A percentile compares a stretch with the other conserved stretches of the same genome.
These are phyloP conservation scores for Saccharomycopsis oosterbeekiorum DNA, from an alignment of 805 yeast genomes.

Conservation along the genomic window DNA sequence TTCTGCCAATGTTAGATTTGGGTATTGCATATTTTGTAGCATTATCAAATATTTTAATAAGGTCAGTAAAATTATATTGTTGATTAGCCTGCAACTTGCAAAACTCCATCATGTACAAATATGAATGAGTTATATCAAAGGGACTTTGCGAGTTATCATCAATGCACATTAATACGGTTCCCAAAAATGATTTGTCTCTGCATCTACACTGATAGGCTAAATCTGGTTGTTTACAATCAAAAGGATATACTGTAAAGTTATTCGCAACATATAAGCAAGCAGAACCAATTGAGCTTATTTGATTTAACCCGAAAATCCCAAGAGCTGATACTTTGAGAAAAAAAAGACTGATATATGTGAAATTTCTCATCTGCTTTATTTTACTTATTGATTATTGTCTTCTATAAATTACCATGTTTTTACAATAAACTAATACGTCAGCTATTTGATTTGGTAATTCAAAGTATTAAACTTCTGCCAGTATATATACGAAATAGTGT, in stretches of 20 bases:
- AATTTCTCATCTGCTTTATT: not conserved
- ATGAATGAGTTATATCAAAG: conserved; percentile 25
- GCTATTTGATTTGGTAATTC: too few species aligned
- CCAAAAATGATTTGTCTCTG: conserved; percentile 26
- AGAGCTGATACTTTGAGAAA: not conserved
- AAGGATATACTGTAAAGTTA: conserved; percentile 27
- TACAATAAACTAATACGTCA: too few species aligned
- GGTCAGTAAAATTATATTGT: conserved; percentile 23
- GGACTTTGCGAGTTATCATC: conserved; percentile 25
- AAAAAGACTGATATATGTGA: not conserved
- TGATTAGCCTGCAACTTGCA: conserved; percentile 28
- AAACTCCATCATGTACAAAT: conserved; percentile 26
- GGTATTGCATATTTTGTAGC: conserved; percentile 22
- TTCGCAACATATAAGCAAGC: conserved; percentile 29
- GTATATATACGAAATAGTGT: too few species aligned
- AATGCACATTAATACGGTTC: conserved; percentile 29
- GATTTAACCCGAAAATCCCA: conserved; percentile 5
- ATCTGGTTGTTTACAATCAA: conserved; percentile 27
- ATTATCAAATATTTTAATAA: conserved; percentile 24
- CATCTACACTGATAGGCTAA: conserved; percentile 30
- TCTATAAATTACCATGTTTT: too few species aligned
- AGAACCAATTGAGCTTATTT: conserved; percentile 24
- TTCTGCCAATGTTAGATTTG: conserved; percentile 7
- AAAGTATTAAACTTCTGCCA: too few species aligned
- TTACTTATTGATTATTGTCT: too few species aligned